Conservation (phyloP, 495 filamentous ascomycete genomes). For the Ascodesmis nigricans region DNA sequence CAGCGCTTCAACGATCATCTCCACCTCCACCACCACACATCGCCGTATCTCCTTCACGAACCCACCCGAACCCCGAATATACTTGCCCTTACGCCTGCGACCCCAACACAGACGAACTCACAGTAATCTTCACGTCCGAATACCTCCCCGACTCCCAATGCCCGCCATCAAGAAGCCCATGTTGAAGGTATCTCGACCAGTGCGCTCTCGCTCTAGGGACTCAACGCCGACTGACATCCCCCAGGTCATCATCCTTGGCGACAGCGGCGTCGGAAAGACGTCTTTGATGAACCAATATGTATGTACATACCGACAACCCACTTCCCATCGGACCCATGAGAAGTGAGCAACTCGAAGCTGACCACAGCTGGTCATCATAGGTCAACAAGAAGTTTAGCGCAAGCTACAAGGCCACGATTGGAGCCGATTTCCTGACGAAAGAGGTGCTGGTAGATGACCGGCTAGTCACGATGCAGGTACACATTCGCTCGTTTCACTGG, state of each 20-base stretch:
- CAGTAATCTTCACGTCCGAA: conserved; percentile 5
- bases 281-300: conserved; percentile 99
- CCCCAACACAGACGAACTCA: too few relatives aligned
- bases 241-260: conserved; percentile 93
- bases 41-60: too few relatives aligned
- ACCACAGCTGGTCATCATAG: conserved; percentile 26
- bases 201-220: too few relatives aligned
- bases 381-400: conserved; percentile 99
- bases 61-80: too few relatives aligned
- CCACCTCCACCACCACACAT: too few relatives aligned
- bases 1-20: too few relatives aligned
- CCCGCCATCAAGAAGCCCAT: conserved; percentile 91
- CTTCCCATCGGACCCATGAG: too few relatives aligned
- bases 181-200: conserved; percentile 67
- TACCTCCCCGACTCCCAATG: too few relatives aligned
- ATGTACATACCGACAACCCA: conserved; percentile 29
- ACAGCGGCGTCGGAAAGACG: conserved; percentile 96
- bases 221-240: conserved; percentile 16
- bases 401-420: conserved; percentile 98
- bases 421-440: conserved; percentile 94
- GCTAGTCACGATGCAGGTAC: conserved; percentile 93
- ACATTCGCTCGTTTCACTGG: conserved; percentile 10
- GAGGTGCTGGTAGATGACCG: conserved; percentile 95
- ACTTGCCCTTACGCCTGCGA: too few relatives aligned
- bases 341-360: too few relatives aligned